Evolutionary conservation across 441 rosid species (phyloP).

Genomic region (Adansonia madagascariensis): DNA sequence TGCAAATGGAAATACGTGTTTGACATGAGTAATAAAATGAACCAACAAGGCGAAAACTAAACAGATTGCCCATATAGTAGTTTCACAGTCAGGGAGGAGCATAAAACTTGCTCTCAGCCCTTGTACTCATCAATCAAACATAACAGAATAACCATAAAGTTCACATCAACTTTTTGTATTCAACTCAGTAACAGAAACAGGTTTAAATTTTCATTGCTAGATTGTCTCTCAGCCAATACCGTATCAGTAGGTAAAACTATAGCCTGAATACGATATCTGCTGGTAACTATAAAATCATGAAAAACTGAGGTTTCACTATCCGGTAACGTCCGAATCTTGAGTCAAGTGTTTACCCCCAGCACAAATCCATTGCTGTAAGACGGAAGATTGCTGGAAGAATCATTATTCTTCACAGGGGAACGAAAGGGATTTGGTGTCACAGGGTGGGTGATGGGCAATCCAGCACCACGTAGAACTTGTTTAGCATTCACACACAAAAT

Average conservation of each 20-base stretch:
- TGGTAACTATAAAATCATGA: not conserved
- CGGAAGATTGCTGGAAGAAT: constrained; percentile 47
- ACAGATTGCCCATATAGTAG: not conserved
- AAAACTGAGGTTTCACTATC: constrained; percentile 19
- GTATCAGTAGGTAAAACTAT: not conserved
- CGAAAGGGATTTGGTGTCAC: constrained; percentile 53
- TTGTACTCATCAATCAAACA: constrained; percentile 3
- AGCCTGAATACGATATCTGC: not conserved
- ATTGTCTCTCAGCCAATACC: not conserved
- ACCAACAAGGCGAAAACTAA: not conserved
- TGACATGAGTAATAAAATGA: not conserved
- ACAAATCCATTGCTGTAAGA: constrained; percentile 51
- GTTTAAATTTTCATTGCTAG: not conserved
- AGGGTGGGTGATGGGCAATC: constrained; percentile 51
- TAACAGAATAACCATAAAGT: constrained; percentile 1
- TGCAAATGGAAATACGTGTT: not conserved
- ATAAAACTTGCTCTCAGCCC: not conserved
- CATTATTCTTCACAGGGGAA: constrained; percentile 42
- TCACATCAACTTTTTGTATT: constrained; percentile 10
- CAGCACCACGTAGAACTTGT: constrained; percentile 48
- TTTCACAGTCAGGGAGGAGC: constrained; percentile 8
- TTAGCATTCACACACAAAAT: constrained; percentile 44
- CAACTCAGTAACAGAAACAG: constrained; percentile 18
- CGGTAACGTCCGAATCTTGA: not conserved
- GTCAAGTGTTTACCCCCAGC: constrained; percentile 46